phyloP scores from a whole-genome alignment of 768 basidiomycete species.

The Termitomyces sp. region DNA sequence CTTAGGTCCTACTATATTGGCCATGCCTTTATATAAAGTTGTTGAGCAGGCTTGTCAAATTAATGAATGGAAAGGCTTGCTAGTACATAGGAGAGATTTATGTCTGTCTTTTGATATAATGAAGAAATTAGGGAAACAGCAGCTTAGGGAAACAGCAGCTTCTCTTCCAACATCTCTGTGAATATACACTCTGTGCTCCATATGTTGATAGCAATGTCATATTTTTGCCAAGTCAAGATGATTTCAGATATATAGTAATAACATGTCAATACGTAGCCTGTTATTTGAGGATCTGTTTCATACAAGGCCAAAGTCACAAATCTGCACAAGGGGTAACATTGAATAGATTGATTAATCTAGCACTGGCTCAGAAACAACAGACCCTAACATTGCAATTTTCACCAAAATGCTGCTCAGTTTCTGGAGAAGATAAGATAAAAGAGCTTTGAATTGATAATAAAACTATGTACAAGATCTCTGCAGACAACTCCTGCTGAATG shows the following conservation, averaged over 20 bases:
- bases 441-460: not conserved
- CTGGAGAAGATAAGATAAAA: slow-evolving; percentile 28
- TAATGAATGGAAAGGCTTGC: no score
- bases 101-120: no score
- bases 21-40: no score
- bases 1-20: no score
- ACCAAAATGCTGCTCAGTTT: slow-evolving; percentile 99
- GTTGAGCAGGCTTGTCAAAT: no score
- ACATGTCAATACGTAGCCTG: slow-evolving; percentile 97
- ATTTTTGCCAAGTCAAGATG: slow-evolving; percentile 99
- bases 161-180: slow-evolving; percentile 99
- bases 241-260: slow-evolving; percentile 99
- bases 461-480: slow-evolving; percentile 76
- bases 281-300: slow-evolving; percentile 99
- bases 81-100: no score
- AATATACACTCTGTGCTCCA: slow-evolving; percentile 99
- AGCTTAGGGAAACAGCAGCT: slow-evolving; percentile 98
- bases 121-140: no score
- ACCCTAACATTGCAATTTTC: slow-evolving; percentile 99
- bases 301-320: slow-evolving; percentile 98
- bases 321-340: slow-evolving; percentile 39
- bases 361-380: slow-evolving; percentile 9
- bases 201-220: slow-evolving; percentile 98
- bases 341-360: not conserved
- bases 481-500: slow-evolving; percentile 99